Evolutionary conservation across 176 grass and related monocot genomes (phyloP), one percentile per base, ranked within the genome.

Genomic region (Chloris gayana): DNA sequence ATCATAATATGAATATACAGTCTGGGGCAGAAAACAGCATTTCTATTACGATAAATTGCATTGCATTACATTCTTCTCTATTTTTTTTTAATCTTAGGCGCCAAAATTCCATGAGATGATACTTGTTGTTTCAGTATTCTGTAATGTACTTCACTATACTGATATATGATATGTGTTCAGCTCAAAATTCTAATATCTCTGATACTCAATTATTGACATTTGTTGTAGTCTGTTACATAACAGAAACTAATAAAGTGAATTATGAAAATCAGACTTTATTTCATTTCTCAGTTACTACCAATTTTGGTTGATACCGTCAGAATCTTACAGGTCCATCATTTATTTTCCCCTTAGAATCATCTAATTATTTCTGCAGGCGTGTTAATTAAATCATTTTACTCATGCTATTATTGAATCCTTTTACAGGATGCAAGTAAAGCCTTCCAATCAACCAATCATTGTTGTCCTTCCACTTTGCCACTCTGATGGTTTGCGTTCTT

Each of bases 401-500:
- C 9, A 22, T 35, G 4, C 2, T 70, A 82, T 77, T 74, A 9
- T 57, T 75, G 10, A 69, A 24, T 76, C 15, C 47, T n/a, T n/a
- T n/a, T 45, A 69, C 82, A 99, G 92, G 84, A 99, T 99, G 90
- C 92, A 93, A 84, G 90, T 99, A 84, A 99, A 95, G 87, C 81
- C 90, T 75, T 93, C 96, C 24, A 75, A 84, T 78, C 96, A 94
- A 79, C 96, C 92, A 61, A 87, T 99, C 80, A 89, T 99, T 73
- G 53, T 99, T 81, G 78, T 73, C 22, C 86, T 95, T 89, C 96
- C 96, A 70, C 94, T 99, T 46, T 95, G 86, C 79, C 88, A 99
- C 82, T 77, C 81, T 76, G 92, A 99, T 72, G 88, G 96, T 99
- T 56, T 91, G 90, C 63, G 72, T 42, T 85, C 54, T 50, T 80